Evolutionary conservation across 2,329 filamentous ascomycete species (phyloP).

Genomic region (Botrytis tulipae): DNA sequence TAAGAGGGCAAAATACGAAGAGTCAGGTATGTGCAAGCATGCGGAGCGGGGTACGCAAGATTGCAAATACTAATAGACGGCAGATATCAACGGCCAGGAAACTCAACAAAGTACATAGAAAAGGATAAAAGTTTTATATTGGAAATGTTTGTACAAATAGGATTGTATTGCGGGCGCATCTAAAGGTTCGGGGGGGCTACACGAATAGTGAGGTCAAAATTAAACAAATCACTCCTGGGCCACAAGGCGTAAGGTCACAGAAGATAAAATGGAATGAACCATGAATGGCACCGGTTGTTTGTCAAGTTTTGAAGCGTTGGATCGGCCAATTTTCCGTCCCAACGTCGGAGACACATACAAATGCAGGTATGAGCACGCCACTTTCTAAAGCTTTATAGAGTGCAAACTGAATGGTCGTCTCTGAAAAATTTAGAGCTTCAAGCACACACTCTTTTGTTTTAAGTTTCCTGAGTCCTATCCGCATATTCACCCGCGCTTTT

Average conservation of each 20-base stretch:
- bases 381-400: neutral
- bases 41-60: neutral
- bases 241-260: neutral
- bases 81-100: slow-evolving; percentile 59
- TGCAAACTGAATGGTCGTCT: neutral
- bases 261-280: neutral
- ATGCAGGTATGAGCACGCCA: neutral
- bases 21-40: slow-evolving; percentile 55
- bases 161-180: slow-evolving; percentile 12
- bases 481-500: neutral
- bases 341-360: neutral
- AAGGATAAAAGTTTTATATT: slow-evolving; percentile 37
- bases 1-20: slow-evolving; percentile 84
- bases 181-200: slow-evolving; percentile 1
- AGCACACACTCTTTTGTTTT: neutral
- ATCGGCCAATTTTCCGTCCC: neutral
- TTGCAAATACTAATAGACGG: slow-evolving; percentile 16
- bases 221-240: neutral
- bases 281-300: neutral
- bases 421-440: neutral
- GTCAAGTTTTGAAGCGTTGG: neutral
- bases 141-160: slow-evolving; percentile 12
- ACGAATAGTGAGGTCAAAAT: neutral
- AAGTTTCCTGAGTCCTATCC: neutral
- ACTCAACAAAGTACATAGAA: slow-evolving; percentile 58